Conservation (phyloP, 106 monocot species). For the Iris macrosiphon region DNA sequence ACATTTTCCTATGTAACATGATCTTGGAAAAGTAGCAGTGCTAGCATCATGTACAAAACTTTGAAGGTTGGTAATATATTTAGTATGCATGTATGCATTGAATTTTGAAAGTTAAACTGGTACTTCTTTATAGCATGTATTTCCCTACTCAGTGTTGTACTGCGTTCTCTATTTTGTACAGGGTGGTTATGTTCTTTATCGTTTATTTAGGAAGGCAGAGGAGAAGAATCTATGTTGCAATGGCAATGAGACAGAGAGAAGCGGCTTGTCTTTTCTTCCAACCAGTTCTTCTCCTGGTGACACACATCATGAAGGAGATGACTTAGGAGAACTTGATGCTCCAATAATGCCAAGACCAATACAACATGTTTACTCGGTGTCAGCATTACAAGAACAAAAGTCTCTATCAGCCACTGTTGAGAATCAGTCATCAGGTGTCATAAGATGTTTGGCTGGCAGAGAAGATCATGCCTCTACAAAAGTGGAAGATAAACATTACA, state of each 20-base stretch:
- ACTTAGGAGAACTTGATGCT: constrained; percentile 11
- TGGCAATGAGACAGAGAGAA: constrained; percentile 35
- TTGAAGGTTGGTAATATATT: too few species aligned
- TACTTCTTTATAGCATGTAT: too few species aligned
- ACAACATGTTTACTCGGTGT: constrained; percentile 20
- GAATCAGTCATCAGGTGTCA: constrained; percentile 9
- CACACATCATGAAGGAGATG: constrained; percentile 16
- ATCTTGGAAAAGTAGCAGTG: too few species aligned
- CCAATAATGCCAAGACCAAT: background rate
- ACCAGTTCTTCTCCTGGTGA: constrained; percentile 40
- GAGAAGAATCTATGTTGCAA: constrained; percentile 30
- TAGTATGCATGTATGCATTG: too few species aligned
- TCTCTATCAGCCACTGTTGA: constrained; percentile 6
- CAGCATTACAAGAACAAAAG: constrained; percentile 14
- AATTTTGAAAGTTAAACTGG: too few species aligned
- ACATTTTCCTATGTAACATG: too few species aligned
- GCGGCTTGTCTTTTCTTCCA: constrained; percentile 31
- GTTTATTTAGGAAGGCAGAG: constrained; percentile 55
- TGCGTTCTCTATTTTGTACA: background rate
- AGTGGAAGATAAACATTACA: constrained; percentile 13
- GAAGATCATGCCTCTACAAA: constrained; percentile 9
- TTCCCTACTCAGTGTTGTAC: background rate
- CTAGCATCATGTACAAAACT: too few species aligned
- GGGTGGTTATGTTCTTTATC: constrained; percentile 73
- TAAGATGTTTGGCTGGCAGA: constrained; percentile 17